Evolutionary conservation across 1,139 yeast genomes (phyloP), one percentile per base, ranked within the genome.

Genomic region (Eremothecium gossypii): DNA sequence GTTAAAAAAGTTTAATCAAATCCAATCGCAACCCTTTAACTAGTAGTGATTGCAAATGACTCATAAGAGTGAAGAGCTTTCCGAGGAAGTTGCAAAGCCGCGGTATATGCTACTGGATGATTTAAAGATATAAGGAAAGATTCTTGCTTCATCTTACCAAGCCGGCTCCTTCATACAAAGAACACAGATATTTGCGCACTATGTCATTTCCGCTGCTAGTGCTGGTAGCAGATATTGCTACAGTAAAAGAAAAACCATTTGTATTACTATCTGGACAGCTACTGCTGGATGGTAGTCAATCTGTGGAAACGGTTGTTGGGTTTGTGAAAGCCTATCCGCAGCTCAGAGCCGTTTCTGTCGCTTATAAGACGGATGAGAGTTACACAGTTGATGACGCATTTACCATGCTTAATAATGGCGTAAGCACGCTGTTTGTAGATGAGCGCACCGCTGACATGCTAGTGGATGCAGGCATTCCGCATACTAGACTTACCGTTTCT

Each of bases 371-470:
- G 35, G 23, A 33, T 13, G 28, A 43, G 3, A 33, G 33, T 5
- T 53, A 52, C 26, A 45, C 50, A 33, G 63, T 58, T 33, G 70
- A 74, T 29, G 81, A 79, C 44, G 64, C 75, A 23, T 68, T 83
- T 32, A 70, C 67, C 9, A 57, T 84, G 30, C 71, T 84, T 49
- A 86, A 87, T 56, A 71, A 71, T 41, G 96, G 96, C 27, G 76
- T 82, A 13, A 58, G 66, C 30, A 69, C 70, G 12, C 58, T 84
- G 2, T 67, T 83, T 49, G 74, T 76, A 27, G 47, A 61, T 2
- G 60, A 60, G 13, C 42, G 51, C 0, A 63, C 63, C 39, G 61
- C 60, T 27, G 70, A 68, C 2, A 60, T 59, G 0, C 61, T 74
- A 13, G 56, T 59, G 2, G 69, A 62, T 2, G 64, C 73, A 7